Percentiles rank a stretch among this genome's conserved stretches.
phyloP scores from a whole-genome alignment of 139 green algal genomes.

The Zygnema circumcarinatum region DNA sequence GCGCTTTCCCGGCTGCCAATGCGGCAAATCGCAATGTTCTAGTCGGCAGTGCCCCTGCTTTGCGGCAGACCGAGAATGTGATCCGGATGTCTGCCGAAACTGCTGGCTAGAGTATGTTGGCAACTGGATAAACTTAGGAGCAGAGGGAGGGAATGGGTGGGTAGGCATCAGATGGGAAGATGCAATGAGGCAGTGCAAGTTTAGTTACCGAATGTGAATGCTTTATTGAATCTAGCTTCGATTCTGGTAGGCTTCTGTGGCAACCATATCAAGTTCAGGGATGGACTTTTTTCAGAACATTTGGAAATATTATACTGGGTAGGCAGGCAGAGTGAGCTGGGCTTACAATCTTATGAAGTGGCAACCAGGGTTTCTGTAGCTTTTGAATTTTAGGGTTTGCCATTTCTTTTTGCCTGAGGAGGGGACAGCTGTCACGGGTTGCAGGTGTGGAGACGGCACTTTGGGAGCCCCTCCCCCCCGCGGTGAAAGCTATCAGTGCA shows the following conservation, averaged over 20 bases:
- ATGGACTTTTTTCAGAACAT: background rate
- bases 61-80: conserved; percentile 83
- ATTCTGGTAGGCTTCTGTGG: background rate
- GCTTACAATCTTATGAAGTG: background rate
- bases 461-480: background rate
- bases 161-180: background rate
- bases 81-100: conserved; percentile 83
- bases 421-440: no score
- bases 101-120: conserved; percentile 59
- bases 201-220: background rate
- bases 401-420: no score
- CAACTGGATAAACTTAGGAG: background rate
- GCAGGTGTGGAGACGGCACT: conserved; percentile 27
- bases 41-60: conserved; percentile 78
- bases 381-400: background rate
- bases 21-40: conserved; percentile 66
- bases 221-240: background rate
- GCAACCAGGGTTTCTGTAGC: background rate
- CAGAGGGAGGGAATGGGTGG: background rate
- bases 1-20: conserved; percentile 82
- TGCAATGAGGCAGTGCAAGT: background rate
- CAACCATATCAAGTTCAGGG: no score
- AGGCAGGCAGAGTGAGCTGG: background rate
- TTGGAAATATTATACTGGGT: background rate
- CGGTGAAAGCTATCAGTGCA: conserved; percentile 41